phyloP scores from a whole-genome alignment of 768 basidiomycete species.

The Lactifluus echinatus region DNA sequence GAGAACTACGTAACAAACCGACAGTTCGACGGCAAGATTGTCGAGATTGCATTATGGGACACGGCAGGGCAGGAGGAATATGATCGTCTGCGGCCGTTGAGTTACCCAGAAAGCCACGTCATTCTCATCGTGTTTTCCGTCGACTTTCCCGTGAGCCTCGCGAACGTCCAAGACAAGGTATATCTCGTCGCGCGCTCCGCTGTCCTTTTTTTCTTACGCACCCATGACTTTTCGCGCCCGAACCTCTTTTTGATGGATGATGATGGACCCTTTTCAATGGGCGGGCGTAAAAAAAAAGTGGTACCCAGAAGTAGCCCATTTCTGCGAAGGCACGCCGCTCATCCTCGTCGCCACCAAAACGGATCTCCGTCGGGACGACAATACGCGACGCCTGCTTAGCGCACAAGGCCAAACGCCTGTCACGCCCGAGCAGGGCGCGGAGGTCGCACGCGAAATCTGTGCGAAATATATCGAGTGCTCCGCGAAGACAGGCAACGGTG shows the following conservation, averaged over 20 bases:
- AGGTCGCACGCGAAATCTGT: constrained; percentile 89
- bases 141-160: constrained; percentile 86
- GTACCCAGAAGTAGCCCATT: constrained; percentile 89
- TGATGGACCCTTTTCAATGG: neutral
- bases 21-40: constrained; percentile 75
- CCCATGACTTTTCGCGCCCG: neutral
- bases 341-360: constrained; percentile 92
- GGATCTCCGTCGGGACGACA: constrained; percentile 80
- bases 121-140: constrained; percentile 92
- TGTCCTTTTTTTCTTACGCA: neutral
- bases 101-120: constrained; percentile 83
- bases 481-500: constrained; percentile 83
- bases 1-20: constrained; percentile 91
- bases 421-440: constrained; percentile 69
- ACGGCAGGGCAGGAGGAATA: constrained; percentile 98
- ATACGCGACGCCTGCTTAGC: constrained; percentile 77
- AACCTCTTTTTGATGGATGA: neutral
- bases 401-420: constrained; percentile 86
- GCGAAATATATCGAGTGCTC: constrained; percentile 92
- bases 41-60: constrained; percentile 98
- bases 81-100: constrained; percentile 76
- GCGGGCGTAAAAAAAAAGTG: constrained; percentile 66
- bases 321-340: constrained; percentile 82
- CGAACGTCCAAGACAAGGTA: constrained; percentile 86
- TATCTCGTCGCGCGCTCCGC: constrained; percentile 19